Evolutionary conservation across 768 basidiomycete genomes (phyloP), one percentile per base, ranked within the genome.

Genomic region (Amanita fuliginea): DNA sequence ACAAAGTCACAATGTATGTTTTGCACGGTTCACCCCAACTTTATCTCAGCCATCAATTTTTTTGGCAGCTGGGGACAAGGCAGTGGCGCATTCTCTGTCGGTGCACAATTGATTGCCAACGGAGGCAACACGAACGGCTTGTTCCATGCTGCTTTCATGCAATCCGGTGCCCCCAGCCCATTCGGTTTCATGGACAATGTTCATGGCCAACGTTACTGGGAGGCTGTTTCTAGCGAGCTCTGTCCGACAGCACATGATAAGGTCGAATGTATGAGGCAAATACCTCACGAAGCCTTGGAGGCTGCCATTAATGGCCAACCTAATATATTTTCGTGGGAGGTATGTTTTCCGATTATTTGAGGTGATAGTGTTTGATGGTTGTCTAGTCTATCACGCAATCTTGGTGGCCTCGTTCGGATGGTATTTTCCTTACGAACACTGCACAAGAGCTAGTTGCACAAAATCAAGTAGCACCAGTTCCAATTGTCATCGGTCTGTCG

Each of bases 361-460:
- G 0, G 19, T 3, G 19, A 28, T 24, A n/a, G 16, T 4, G 34
- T 21, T 1, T 16, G 22, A 37, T n/a, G 24, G 14, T 26, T 4
- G 10, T 33, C 21, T 30, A 74, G 74, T 69, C 69, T 10, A 55
- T 72, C 33, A 59, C 60, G 18, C 61, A 69, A 10, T 67, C 71
- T 16, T 80, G 72, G 72, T 57, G 67, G 13, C 77, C 76, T n/a
- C 67, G 72, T 14, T 67, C 70, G 4, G 78, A 80, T 52, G 76
- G 75, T 1, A 60, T 63, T 0, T 74, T 78, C 60, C 54, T 80
- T 8, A 62, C 66, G 6, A 71, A 71, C 43, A 60, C 63, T 48
- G 69, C 75, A 4, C 67, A 70, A 54, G 53, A 58, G 3, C 64
- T 76, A 4, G 68, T 77, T 0, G 59, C 63, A 33, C 55, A 69